Conservation (phyloP, 768 basidiomycete species). For the Lentinus brumalis region DNA sequence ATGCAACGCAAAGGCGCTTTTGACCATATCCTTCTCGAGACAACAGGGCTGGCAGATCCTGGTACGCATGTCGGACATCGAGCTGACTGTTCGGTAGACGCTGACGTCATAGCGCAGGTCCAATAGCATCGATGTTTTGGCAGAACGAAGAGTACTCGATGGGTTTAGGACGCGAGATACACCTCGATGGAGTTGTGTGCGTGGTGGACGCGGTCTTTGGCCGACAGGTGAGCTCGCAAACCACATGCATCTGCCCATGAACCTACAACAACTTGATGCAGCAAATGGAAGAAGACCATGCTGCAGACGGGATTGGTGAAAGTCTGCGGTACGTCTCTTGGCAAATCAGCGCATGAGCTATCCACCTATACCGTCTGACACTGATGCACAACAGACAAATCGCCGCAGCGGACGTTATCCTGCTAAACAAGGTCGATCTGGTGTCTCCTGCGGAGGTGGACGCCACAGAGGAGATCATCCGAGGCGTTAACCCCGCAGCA, state of each 20-base stretch:
- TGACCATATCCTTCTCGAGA: constrained; percentile 94
- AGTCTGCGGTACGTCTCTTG: constrained; percentile 65
- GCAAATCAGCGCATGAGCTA: not conserved
- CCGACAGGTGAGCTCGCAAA: constrained; percentile 40
- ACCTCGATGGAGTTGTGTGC: constrained; percentile 87
- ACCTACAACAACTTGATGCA: constrained; percentile 29
- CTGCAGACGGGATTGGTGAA: constrained; percentile 68
- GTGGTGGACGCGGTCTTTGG: constrained; percentile 92
- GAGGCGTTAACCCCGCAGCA: constrained; percentile 77
- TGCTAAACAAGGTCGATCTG: constrained; percentile 92
- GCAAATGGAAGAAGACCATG: constrained; percentile 87
- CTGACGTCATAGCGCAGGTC: constrained; percentile 46
- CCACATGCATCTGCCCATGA: too few relatives aligned
- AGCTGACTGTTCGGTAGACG: not conserved
- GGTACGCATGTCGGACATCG: constrained; percentile 45
- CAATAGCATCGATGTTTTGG: constrained; percentile 88
- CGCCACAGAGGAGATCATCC: constrained; percentile 61
- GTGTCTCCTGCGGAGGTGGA: constrained; percentile 47
- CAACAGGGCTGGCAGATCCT: constrained; percentile 95
- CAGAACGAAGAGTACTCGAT: constrained; percentile 78
- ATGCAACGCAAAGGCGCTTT: constrained; percentile 86
- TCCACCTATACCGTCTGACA: not conserved
- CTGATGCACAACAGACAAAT: constrained; percentile 68
- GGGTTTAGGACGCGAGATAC: constrained; percentile 69
- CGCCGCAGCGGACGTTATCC: constrained; percentile 86